Percentiles rank a stretch among this genome's conserved stretches.
These are phyloP conservation scores for Lecanicillium sp. DNA, from an alignment of 2,329 filamentous ascomycete genomes.

Conservation along the genomic window DNA sequence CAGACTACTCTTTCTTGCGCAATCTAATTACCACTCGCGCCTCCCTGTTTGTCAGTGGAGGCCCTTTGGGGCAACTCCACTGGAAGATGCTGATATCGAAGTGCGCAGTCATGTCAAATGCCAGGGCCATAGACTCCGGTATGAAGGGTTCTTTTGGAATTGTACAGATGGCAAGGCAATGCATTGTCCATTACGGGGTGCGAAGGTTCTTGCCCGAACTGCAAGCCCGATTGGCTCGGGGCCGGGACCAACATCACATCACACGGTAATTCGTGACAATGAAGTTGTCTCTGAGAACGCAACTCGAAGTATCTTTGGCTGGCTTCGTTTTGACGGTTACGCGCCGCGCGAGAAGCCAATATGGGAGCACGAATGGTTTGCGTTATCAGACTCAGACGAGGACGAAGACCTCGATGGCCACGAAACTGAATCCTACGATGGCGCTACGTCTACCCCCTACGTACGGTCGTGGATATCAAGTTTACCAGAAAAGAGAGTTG, in stretches of 20 bases:
- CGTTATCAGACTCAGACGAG: slow-evolving; percentile 19
- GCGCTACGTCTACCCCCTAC: not conserved
- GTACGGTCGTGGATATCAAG: not conserved
- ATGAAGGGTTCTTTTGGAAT: slow-evolving; percentile 20
- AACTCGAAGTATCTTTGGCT: slow-evolving; percentile 25
- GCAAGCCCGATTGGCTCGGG: not conserved
- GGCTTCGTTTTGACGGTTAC: slow-evolving; percentile 23
- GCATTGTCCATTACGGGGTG: not conserved
- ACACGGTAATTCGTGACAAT: slow-evolving; percentile 14
- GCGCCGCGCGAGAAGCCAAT: slow-evolving; percentile 16
- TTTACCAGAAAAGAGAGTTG: not conserved
- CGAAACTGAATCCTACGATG: not conserved
- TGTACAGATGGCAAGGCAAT: slow-evolving; percentile 12
- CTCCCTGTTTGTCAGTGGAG: slow-evolving; percentile 23
- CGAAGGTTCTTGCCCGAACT: not conserved
- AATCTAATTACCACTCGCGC: slow-evolving; percentile 18
- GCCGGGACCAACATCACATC: not conserved
- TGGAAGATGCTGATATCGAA: slow-evolving; percentile 24
- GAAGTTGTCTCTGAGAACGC: slow-evolving; percentile 23
- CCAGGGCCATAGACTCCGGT: slow-evolving; percentile 20
- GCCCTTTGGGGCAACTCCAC: slow-evolving; percentile 24
- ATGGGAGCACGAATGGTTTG: slow-evolving; percentile 22
- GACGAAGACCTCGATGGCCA: slow-evolving; percentile 11
- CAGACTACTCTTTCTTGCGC: slow-evolving; percentile 24
- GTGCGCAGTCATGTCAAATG: slow-evolving; percentile 24